Evolutionary conservation across 495 filamentous ascomycete species (phyloP).

Genomic region (Penicillium canescens): DNA sequence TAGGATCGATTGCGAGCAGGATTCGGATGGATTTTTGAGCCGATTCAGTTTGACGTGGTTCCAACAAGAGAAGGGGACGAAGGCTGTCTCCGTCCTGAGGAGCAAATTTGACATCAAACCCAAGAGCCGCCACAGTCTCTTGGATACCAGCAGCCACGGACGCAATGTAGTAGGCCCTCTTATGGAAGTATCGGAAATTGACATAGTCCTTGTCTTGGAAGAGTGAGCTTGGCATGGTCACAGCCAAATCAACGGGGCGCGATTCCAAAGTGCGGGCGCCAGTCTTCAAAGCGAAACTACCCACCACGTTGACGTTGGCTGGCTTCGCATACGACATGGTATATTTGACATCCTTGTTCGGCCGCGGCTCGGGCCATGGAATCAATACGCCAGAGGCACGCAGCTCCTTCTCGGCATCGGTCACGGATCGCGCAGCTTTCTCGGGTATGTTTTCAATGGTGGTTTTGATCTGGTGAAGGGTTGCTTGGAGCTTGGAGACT

Average conservation of each 20-base stretch:
- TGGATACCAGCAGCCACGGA: conserved; percentile 71
- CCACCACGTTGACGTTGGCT: conserved; percentile 78
- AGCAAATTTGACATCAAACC: conserved; percentile 61
- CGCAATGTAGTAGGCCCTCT: conserved; percentile 88
- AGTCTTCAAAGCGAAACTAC: conserved; percentile 80
- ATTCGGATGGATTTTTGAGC: conserved; percentile 63
- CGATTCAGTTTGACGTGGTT: conserved; percentile 26
- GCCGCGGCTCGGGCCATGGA: conserved; percentile 80
- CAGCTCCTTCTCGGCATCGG: conserved; percentile 66
- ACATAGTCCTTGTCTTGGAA: conserved; percentile 95
- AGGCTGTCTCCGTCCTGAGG: conserved; percentile 75
- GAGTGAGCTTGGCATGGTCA: conserved; percentile 76
- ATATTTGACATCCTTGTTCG: conserved; percentile 72
- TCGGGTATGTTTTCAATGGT: conserved; percentile 72
- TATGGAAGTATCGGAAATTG: conserved; percentile 92
- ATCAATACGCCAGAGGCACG: conserved; percentile 64
- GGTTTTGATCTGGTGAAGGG: conserved; percentile 69
- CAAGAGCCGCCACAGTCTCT: conserved; percentile 45
- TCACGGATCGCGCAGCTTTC: conserved; percentile 54
- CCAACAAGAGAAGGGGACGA: conserved; percentile 68
- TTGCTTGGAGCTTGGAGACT: conserved; percentile 63
- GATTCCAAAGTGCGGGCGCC: conserved; percentile 59
- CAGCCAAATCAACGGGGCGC: conserved; percentile 74
- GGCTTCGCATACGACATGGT: conserved; percentile 77
- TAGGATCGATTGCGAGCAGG: conserved; percentile 66